Percentiles rank a stretch among this genome's conserved stretches.
These are phyloP conservation scores for Microstegium vimineum DNA, from an alignment of 176 grass and related monocot species.

Conservation along the genomic window DNA sequence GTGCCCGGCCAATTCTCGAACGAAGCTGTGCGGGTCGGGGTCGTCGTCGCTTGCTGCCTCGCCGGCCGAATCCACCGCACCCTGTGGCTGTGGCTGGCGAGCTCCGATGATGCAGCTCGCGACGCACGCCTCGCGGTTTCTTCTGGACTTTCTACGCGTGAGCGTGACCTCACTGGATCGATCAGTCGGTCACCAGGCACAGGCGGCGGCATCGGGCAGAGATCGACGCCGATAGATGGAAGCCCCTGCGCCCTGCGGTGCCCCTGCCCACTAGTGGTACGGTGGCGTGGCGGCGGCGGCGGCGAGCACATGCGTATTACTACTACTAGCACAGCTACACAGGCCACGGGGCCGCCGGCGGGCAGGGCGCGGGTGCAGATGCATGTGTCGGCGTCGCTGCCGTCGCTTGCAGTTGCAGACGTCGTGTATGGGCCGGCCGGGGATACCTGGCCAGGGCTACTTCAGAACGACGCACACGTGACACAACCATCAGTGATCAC, in stretches of 20 bases:
- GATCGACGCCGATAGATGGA: not conserved
- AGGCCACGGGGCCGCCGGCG: no score
- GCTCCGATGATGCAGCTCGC: not conserved
- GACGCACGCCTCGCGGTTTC: no score
- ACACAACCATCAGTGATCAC: not conserved
- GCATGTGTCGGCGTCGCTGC: slow-evolving; percentile 14
- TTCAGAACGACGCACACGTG: not conserved
- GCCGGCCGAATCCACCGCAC: no score
- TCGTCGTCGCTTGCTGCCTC: no score
- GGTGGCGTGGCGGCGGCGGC: no score
- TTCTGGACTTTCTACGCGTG: not conserved
- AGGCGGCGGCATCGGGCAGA: not conserved
- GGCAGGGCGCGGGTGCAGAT: not conserved
- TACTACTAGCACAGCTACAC: no score
- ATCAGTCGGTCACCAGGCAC: not conserved
- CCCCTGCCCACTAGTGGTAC: no score
- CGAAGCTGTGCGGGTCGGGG: no score
- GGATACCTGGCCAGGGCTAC: not conserved
- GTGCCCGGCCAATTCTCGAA: no score
- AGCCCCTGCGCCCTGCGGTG: no score
- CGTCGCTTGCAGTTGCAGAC: no score
- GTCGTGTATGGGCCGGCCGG: not conserved
- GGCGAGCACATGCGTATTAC: no score
- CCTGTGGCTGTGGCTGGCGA: not conserved
- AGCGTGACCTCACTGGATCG: not conserved